These are phyloP conservation scores for Fusarium burgessii DNA, from an alignment of 2,329 filamentous ascomycete genomes.

Conservation along the genomic window DNA sequence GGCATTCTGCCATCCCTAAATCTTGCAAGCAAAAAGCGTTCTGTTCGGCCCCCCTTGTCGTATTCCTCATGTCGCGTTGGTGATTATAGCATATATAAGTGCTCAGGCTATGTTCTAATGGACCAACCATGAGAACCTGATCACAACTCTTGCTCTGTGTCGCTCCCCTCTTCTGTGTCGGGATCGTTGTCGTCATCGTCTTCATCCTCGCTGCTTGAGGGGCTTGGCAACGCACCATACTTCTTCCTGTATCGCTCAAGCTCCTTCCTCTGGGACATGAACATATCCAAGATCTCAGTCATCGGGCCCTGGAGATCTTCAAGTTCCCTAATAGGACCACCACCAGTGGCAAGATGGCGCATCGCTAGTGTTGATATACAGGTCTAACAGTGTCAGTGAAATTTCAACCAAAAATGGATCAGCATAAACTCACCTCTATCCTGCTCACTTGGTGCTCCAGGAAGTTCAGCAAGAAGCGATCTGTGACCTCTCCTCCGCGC, in stretches of 20 bases:
- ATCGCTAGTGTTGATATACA: conserved; percentile 83
- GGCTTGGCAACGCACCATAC: conserved; percentile 59
- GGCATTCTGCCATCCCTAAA: conserved; percentile 7
- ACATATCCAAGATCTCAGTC: conserved; percentile 72
- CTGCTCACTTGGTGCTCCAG: conserved; percentile 95
- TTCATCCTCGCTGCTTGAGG: conserved; percentile 41
- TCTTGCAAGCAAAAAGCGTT: conserved; percentile 19
- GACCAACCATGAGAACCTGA: conserved; percentile 9
- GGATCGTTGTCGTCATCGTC: conserved; percentile 39
- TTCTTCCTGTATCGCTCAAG: conserved; percentile 69
- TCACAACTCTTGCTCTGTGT: conserved; percentile 47
- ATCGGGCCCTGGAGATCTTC: conserved; percentile 84
- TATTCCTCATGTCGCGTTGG: conserved; percentile 33
- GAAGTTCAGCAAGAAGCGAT: conserved; percentile 88
- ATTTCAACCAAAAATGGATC: conserved; percentile 49
- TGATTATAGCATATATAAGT: conserved; percentile 41
- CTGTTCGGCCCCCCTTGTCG: conserved; percentile 27
- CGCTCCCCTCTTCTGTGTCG: conserved; percentile 43
- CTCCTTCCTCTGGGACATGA: conserved; percentile 72
- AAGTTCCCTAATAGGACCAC: conserved; percentile 70
- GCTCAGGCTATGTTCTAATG: conserved; percentile 1
- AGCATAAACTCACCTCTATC: conserved; percentile 92
- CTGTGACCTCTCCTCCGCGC: conserved; percentile 85
- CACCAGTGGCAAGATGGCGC: conserved; percentile 81
- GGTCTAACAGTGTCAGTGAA: conserved; percentile 65